A percentile compares a stretch with the other conserved stretches of the same genome.
These are phyloP conservation scores for Leucosporidium creatinivorum DNA, from an alignment of 768 basidiomycete species.

Conservation along the genomic window DNA sequence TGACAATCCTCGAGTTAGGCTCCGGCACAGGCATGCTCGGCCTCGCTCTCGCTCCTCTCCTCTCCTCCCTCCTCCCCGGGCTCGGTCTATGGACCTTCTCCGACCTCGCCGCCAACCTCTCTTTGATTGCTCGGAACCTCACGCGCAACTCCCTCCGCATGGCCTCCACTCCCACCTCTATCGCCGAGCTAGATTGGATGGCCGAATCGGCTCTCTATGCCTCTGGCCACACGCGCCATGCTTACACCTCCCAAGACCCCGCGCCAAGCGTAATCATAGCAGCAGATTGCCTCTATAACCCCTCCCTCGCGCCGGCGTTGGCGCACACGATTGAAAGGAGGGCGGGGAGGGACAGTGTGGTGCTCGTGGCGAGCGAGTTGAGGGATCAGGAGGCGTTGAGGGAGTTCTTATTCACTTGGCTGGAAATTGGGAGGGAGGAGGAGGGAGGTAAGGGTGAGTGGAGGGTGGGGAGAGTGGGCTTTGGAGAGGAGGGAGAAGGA, in stretches of 20 bases:
- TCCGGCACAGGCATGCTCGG: constrained; percentile 17
- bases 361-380: constrained; percentile 6
- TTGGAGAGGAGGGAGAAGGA: not conserved
- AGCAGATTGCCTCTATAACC: constrained; percentile 30
- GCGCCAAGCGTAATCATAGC: constrained; percentile 10
- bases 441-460: not conserved
- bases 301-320: constrained; percentile 6
- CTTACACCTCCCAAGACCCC: not conserved
- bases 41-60: not conserved
- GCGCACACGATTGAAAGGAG: constrained; percentile 10
- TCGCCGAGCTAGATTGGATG: constrained; percentile 19
- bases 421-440: not conserved
- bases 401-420: constrained; percentile 2
- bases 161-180: too few species aligned
- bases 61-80: not conserved
- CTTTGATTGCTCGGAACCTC: constrained; percentile 22
- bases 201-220: not conserved
- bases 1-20: constrained; percentile 27
- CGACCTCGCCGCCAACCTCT: constrained; percentile 24
- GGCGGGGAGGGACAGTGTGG: constrained; percentile 2
- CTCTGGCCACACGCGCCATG: too few species aligned
- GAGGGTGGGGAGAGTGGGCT: not conserved
- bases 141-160: not conserved
- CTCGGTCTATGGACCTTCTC: constrained; percentile 19
- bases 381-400: constrained; percentile 1